These are phyloP conservation scores for Castanopsis chinensis DNA, from an alignment of 306 rosid species.

Conservation along the genomic window DNA sequence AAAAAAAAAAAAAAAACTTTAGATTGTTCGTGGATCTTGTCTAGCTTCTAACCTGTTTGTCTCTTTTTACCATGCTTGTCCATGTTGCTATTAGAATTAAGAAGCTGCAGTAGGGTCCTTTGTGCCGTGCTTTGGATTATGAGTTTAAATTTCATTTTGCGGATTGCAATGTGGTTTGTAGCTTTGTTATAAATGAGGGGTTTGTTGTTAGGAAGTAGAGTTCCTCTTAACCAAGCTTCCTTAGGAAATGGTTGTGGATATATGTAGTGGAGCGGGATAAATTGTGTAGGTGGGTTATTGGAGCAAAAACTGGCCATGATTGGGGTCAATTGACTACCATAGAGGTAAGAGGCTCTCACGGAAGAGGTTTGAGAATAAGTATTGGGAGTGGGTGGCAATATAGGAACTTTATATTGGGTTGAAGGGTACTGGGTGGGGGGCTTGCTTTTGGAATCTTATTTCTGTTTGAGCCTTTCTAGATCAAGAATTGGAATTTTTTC, in stretches of 20 bases:
- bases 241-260: neutral
- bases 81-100: neutral
- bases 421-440: neutral
- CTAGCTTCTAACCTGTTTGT: too few species aligned
- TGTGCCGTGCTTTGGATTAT: neutral
- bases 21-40: neutral
- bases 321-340: neutral
- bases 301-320: neutral
- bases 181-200: neutral
- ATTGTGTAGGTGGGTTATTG: neutral
- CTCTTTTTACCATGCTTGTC: neutral
- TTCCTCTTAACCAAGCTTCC: neutral
- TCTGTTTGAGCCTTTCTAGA: neutral
- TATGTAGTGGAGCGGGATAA: neutral
- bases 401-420: neutral
- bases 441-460: neutral
- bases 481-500: neutral
- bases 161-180: neutral
- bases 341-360: neutral
- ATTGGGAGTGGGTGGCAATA: neutral
- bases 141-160: neutral
- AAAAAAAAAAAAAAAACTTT: too few species aligned
- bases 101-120: neutral
- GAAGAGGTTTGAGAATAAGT: neutral
- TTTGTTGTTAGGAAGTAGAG: neutral